Conservation (phyloP, 495 filamentous ascomycete genomes). For the Penicillium paxilli region DNA sequence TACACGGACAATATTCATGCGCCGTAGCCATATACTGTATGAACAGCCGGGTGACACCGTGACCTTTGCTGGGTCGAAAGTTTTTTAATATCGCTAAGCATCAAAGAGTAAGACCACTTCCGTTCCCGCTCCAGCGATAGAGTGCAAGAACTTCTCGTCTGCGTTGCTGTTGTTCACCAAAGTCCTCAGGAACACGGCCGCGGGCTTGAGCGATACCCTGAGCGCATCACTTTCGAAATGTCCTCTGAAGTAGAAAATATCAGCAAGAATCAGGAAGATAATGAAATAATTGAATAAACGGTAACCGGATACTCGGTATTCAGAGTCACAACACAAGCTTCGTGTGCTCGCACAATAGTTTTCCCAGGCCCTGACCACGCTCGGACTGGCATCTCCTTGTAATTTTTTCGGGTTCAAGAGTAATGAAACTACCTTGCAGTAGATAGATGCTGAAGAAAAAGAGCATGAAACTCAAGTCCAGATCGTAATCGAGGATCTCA, state of each 20-base stretch:
- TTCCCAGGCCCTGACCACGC: constrained; percentile 80
- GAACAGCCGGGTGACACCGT: too few relatives aligned
- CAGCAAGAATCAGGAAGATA: not conserved
- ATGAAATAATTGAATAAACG: not conserved
- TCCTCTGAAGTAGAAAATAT: constrained; percentile 53
- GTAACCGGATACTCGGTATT: constrained; percentile 85
- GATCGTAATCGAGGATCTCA: constrained; percentile 80
- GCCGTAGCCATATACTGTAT: too few relatives aligned
- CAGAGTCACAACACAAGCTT: constrained; percentile 80
- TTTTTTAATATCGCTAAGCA: too few relatives aligned
- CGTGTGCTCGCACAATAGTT: constrained; percentile 81
- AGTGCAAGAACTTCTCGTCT: constrained; percentile 70
- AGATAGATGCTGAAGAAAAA: constrained; percentile 90
- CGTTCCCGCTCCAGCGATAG: constrained; percentile 80
- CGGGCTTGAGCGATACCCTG: constrained; percentile 75
- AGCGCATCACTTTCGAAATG: constrained; percentile 85
- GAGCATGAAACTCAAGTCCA: constrained; percentile 83
- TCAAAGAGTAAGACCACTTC: constrained; percentile 73
- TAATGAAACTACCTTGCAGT: constrained; percentile 75
- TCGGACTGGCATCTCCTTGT: constrained; percentile 73
- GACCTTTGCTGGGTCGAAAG: too few relatives aligned
- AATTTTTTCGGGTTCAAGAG: constrained; percentile 82
- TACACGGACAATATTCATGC: too few relatives aligned
- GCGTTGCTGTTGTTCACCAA: constrained; percentile 74
- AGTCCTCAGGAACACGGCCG: constrained; percentile 69